Conservation (phyloP, 176 grass and related monocot species). For the Phoenix roebelenii region DNA sequence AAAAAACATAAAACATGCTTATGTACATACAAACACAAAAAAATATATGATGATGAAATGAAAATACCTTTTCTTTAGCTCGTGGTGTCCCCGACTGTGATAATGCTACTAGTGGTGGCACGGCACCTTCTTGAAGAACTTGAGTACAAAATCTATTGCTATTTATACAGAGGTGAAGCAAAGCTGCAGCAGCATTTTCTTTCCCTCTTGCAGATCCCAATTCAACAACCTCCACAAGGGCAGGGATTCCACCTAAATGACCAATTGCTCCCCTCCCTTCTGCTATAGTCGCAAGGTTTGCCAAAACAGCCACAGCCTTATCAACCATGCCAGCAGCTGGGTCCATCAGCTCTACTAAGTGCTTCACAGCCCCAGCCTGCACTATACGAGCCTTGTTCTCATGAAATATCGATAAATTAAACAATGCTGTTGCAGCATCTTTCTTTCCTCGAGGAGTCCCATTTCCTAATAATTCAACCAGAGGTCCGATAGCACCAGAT, state of each 20-base stretch:
- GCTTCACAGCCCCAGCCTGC: constrained; percentile 57
- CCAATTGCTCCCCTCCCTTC: constrained; percentile 60
- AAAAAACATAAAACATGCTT: background rate
- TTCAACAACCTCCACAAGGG: constrained; percentile 84
- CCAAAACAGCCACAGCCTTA: constrained; percentile 74
- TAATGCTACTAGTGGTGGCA: constrained; percentile 67
- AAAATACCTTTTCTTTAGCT: constrained; percentile 74
- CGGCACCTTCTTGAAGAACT: constrained; percentile 77
- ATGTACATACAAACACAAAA: constrained; percentile 4
- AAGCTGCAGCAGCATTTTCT: constrained; percentile 61
- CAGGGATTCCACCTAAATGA: constrained; percentile 48
- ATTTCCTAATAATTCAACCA: constrained; percentile 56
- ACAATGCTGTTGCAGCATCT: constrained; percentile 80
- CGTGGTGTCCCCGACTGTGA: constrained; percentile 75
- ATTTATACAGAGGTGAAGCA: constrained; percentile 74
- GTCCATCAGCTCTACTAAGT: constrained; percentile 84
- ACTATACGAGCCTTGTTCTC: constrained; percentile 72
- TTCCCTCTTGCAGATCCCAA: constrained; percentile 70
- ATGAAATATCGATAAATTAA: constrained; percentile 67
- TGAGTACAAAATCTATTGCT: constrained; percentile 54
- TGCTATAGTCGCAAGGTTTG: constrained; percentile 58
- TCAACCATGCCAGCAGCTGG: constrained; percentile 78
- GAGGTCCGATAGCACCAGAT: constrained; percentile 54
- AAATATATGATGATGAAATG: constrained; percentile 1
- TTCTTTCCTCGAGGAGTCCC: constrained; percentile 72